Percentiles rank a stretch among this genome's conserved stretches.
Evolutionary conservation across 257 asterid species (phyloP).

Genomic region (Coffea eugenioides): DNA sequence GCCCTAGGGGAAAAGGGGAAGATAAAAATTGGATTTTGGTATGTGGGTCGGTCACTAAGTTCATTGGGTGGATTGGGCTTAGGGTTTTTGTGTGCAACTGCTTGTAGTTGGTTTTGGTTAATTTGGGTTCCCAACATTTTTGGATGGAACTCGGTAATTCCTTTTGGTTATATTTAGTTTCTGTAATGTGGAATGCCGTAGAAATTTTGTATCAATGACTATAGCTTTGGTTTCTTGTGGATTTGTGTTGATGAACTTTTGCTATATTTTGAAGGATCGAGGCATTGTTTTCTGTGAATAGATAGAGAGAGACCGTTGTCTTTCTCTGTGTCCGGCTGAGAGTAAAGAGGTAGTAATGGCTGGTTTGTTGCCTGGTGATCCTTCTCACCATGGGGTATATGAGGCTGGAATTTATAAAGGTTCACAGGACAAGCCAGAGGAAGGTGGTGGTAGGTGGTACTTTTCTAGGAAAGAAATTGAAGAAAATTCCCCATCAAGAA

Average conservation of each 20-base stretch:
- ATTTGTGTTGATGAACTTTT: conserved; percentile 1
- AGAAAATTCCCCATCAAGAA: conserved; percentile 84
- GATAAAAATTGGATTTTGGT: background rate
- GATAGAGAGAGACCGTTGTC: conserved; percentile 20
- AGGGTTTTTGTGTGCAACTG: background rate
- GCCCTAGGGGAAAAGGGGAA: no score
- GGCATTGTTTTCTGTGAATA: conserved; percentile 24
- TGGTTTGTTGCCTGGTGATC: conserved; percentile 53
- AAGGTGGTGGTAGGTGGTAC: conserved; percentile 71
- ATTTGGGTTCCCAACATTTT: background rate
- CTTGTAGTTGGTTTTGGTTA: background rate
- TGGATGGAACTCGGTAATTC: background rate
- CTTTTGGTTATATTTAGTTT: background rate
- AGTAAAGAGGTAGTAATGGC: conserved; percentile 57
- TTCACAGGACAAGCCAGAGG: conserved; percentile 62
- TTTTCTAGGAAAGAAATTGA: conserved; percentile 82
- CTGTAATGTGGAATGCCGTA: background rate
- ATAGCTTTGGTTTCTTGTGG: background rate
- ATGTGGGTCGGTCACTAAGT: background rate
- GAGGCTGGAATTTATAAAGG: conserved; percentile 49
- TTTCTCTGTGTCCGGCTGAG: conserved; percentile 23
- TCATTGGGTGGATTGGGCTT: background rate
- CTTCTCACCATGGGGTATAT: conserved; percentile 63
- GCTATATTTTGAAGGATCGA: conserved; percentile 29
- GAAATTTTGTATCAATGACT: background rate